A percentile compares a stretch with the other conserved stretches of the same genome.
Conservation (phyloP, 257 asterid genomes). For the Dorcoceras hygrometricum region DNA sequence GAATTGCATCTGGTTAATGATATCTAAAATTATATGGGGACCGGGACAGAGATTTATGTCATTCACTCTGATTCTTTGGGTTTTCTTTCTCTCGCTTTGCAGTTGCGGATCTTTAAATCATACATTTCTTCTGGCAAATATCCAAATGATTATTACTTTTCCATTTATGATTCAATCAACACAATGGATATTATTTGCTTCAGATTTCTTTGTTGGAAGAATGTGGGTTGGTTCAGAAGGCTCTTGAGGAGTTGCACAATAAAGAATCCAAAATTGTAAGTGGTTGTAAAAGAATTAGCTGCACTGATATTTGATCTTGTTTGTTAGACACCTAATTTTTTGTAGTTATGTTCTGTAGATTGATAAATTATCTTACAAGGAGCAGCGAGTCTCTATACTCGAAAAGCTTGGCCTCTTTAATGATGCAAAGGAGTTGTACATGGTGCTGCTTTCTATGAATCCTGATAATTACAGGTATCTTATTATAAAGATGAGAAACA, state of each 20-base stretch:
- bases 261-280: constrained; percentile 88
- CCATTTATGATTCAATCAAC: neutral
- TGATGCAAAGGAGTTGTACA: constrained; percentile 78
- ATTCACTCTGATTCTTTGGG: neutral
- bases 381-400: constrained; percentile 81
- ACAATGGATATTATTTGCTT: constrained; percentile 23
- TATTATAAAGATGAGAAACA: constrained; percentile 5
- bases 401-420: constrained; percentile 72
- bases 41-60: neutral
- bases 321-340: constrained; percentile 4
- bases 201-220: constrained; percentile 88
- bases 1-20: neutral
- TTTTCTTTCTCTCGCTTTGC: neutral
- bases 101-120: neutral
- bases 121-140: constrained; percentile 14
- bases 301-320: constrained; percentile 10
- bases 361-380: constrained; percentile 80
- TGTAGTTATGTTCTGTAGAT: constrained; percentile 46
- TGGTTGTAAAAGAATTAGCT: constrained; percentile 22
- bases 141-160: constrained; percentile 16
- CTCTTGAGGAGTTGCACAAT: constrained; percentile 83
- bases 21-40: neutral
- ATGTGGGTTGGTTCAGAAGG: constrained; percentile 79
- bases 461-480: constrained; percentile 90
- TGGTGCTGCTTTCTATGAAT: constrained; percentile 74